Percentiles rank a stretch among this genome's conserved stretches.
Conservation (phyloP, 2,329 filamentous ascomycete species). For the Rhinocladiella mackenziei region DNA sequence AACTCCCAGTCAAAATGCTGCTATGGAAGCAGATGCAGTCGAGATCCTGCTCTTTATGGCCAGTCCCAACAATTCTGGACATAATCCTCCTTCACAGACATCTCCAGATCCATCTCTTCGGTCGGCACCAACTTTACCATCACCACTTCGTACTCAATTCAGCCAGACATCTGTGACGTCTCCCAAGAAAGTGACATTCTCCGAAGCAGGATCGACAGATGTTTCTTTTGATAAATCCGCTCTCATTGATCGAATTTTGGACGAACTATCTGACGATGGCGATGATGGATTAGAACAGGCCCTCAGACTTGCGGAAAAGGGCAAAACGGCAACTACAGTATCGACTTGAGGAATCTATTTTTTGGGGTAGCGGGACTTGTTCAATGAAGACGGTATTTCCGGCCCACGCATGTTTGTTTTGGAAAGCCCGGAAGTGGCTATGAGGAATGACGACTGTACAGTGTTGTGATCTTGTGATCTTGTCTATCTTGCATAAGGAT, state of each 20-base stretch:
- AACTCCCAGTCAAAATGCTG: slow-evolving; percentile 42
- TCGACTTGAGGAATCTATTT: slow-evolving; percentile 7
- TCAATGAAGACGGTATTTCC: background rate
- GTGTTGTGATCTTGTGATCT: background rate
- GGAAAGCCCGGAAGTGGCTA: slow-evolving; percentile 4
- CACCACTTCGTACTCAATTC: slow-evolving; percentile 23
- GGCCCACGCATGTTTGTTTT: no score
- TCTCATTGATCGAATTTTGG: slow-evolving; percentile 33
- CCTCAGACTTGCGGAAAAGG: slow-evolving; percentile 21
- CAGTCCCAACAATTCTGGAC: slow-evolving; percentile 47
- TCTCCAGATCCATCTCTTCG: slow-evolving; percentile 27
- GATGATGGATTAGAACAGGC: slow-evolving; percentile 29
- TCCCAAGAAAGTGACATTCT: slow-evolving; percentile 29
- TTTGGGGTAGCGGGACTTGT: background rate
- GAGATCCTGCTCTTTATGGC: slow-evolving; percentile 50
- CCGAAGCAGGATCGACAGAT: slow-evolving; percentile 14
- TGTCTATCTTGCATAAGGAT: background rate
- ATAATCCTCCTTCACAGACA: slow-evolving; percentile 36
- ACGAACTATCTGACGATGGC: slow-evolving; percentile 31
- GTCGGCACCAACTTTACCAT: slow-evolving; percentile 21
- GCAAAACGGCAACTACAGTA: slow-evolving; percentile 13
- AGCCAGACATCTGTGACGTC: slow-evolving; percentile 25
- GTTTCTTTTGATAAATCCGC: slow-evolving; percentile 24
- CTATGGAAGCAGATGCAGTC: slow-evolving; percentile 50
- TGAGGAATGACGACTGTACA: slow-evolving; percentile 4